Percentiles rank a stretch among this genome's conserved stretches.
Conservation (phyloP, 2,329 filamentous ascomycete genomes). For the Fusarium fujikuroi region DNA sequence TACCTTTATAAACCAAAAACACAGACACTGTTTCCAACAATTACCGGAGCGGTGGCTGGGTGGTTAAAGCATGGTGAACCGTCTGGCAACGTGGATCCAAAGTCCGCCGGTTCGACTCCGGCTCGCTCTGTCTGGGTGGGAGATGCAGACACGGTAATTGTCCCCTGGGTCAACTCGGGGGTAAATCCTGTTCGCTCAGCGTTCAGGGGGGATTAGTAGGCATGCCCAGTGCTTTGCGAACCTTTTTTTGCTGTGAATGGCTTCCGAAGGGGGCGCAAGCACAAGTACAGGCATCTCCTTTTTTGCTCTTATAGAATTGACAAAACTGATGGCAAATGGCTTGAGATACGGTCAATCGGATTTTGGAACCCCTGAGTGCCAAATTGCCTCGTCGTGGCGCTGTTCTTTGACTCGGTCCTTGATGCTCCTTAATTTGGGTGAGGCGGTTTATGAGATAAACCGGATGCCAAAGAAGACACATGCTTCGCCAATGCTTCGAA, state of each 20-base stretch:
- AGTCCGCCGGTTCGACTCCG: slow-evolving; percentile 6
- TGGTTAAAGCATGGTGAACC: slow-evolving; percentile 6
- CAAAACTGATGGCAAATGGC: background rate
- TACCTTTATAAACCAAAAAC: background rate
- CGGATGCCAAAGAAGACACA: fast-evolving
- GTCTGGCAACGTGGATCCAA: background rate
- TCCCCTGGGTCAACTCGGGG: background rate
- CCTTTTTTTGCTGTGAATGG: slow-evolving; percentile 3
- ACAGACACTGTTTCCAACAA: background rate
- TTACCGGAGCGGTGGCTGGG: background rate
- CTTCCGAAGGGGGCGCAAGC: background rate
- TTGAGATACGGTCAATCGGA: background rate
- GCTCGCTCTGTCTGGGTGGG: background rate
- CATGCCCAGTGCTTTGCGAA: slow-evolving; percentile 20
- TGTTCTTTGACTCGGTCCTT: background rate
- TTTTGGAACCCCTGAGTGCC: fast-evolving
- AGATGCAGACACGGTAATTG: background rate
- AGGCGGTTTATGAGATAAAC: background rate
- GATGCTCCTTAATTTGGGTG: background rate
- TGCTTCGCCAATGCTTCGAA: background rate
- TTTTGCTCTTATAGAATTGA: fast-evolving
- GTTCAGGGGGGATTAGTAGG: slow-evolving; percentile 24
- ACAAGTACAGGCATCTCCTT: fast-evolving
- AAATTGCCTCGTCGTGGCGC: background rate
- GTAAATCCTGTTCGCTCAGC: slow-evolving; percentile 4